phyloP scores from a whole-genome alignment of 2,329 filamentous ascomycete genomes.

The Sporothrix mexicana region DNA sequence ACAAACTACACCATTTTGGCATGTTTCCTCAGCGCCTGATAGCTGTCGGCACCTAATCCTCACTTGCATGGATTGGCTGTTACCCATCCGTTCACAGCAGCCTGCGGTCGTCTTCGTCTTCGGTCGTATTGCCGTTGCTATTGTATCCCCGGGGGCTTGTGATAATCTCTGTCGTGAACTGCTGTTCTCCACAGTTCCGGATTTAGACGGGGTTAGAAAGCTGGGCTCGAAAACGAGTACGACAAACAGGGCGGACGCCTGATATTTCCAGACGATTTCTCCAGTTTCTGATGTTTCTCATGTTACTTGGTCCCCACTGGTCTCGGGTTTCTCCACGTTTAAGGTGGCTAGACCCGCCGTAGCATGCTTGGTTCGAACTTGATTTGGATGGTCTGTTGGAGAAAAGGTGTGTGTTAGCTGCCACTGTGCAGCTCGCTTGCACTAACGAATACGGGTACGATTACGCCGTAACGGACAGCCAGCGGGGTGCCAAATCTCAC shows the following conservation, averaged over 20 bases:
- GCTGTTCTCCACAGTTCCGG: neutral
- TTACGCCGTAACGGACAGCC: neutral
- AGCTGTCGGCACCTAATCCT: no score
- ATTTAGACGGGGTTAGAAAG: neutral
- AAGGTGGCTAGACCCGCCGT: no score
- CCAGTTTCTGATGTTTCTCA: no score
- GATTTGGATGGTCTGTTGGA: neutral
- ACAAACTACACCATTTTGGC: no score
- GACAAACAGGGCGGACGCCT: neutral
- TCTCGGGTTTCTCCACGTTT: neutral
- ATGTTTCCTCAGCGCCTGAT: no score
- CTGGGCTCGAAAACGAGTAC: constrained; percentile 18
- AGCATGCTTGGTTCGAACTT: neutral
- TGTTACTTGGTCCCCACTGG: neutral
- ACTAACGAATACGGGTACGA: constrained; percentile 25
- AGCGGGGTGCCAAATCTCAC: neutral
- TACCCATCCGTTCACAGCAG: no score
- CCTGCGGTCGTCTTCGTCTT: no score
- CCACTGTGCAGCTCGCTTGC: no score
- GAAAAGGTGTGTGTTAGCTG: neutral
- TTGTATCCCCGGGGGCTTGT: neutral
- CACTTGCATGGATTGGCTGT: no score
- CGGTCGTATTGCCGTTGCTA: no score
- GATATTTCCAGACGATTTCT: neutral
- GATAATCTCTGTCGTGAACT: no score